These are phyloP conservation scores for Protea cynaroides DNA, from an alignment of 164 flowering plant genomes.

Conservation along the genomic window DNA sequence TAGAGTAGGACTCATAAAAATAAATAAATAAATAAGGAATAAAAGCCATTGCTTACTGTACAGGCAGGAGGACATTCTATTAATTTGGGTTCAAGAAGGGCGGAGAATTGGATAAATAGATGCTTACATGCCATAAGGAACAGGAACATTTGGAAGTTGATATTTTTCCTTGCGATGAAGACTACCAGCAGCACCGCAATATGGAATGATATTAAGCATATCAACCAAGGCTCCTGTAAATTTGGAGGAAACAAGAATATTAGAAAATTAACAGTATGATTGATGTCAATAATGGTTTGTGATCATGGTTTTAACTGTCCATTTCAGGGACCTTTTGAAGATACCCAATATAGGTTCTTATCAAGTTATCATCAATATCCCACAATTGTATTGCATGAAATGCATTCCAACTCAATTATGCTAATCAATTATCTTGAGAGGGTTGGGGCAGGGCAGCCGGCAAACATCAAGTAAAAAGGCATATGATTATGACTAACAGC, in stretches of 20 bases:
- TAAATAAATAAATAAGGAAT: too few species aligned
- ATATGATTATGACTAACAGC: too few species aligned
- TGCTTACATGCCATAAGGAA: slow-evolving; percentile 72
- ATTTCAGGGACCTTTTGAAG: background rate
- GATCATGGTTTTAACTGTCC: background rate
- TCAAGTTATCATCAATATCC: background rate
- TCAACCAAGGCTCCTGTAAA: slow-evolving; percentile 86
- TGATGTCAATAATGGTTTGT: background rate
- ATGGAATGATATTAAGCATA: slow-evolving; percentile 55
- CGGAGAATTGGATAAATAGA: background rate
- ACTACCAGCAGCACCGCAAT: slow-evolving; percentile 41
- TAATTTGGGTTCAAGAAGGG: background rate
- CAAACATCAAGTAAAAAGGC: too few species aligned
- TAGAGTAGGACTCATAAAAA: too few species aligned
- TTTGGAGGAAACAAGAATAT: slow-evolving; percentile 2
- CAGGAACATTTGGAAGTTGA: slow-evolving; percentile 82
- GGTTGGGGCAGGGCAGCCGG: too few species aligned
- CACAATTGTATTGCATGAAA: too few species aligned
- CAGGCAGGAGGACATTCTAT: background rate
- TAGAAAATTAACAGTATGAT: background rate
- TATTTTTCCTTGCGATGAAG: slow-evolving; percentile 50
- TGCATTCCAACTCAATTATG: too few species aligned
- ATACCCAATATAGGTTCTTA: background rate
- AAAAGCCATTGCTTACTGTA: background rate
- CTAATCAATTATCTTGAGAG: too few species aligned